Conservation (phyloP, 2,329 filamentous ascomycete species). For the Elsinoe arachidis region DNA sequence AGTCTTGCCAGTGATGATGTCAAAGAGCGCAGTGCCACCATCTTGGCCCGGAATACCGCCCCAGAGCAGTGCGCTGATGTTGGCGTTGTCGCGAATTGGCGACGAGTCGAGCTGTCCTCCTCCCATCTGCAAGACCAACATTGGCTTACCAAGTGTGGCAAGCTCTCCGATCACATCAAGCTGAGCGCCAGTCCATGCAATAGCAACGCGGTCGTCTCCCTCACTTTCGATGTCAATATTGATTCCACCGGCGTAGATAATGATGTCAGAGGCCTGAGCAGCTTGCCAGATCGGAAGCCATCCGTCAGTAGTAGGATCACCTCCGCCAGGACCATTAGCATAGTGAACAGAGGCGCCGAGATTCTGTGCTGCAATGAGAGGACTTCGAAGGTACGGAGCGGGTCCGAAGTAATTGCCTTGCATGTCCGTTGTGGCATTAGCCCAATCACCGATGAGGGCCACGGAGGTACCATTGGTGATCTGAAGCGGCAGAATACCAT, state of each 20-base stretch:
- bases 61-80: slow-evolving; percentile 48
- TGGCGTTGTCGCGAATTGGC: slow-evolving; percentile 39
- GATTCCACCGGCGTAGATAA: slow-evolving; percentile 49
- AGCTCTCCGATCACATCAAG: slow-evolving; percentile 44
- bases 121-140: slow-evolving; percentile 46
- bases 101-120: slow-evolving; percentile 45
- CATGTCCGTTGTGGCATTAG: slow-evolving; percentile 48
- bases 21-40: slow-evolving; percentile 47
- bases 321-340: slow-evolving; percentile 30
- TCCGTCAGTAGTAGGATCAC: slow-evolving; percentile 26
- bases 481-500: slow-evolving; percentile 39
- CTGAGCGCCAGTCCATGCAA: slow-evolving; percentile 47
- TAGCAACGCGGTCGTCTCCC: slow-evolving; percentile 41
- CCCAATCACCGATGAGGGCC: slow-evolving; percentile 52
- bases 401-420: slow-evolving; percentile 52
- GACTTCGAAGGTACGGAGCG: slow-evolving; percentile 48
- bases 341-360: slow-evolving; percentile 40
- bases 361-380: slow-evolving; percentile 43
- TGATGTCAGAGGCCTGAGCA: slow-evolving; percentile 40
- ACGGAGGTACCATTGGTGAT: slow-evolving; percentile 34
- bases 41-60: slow-evolving; percentile 53
- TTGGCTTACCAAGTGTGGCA: slow-evolving; percentile 39
- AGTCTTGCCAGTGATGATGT: slow-evolving; percentile 44
- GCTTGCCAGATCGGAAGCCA: slow-evolving; percentile 25
- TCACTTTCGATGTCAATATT: slow-evolving; percentile 47